Evolutionary conservation across 441 rosid genomes (phyloP).

Genomic region (Isatis lusitanica): DNA sequence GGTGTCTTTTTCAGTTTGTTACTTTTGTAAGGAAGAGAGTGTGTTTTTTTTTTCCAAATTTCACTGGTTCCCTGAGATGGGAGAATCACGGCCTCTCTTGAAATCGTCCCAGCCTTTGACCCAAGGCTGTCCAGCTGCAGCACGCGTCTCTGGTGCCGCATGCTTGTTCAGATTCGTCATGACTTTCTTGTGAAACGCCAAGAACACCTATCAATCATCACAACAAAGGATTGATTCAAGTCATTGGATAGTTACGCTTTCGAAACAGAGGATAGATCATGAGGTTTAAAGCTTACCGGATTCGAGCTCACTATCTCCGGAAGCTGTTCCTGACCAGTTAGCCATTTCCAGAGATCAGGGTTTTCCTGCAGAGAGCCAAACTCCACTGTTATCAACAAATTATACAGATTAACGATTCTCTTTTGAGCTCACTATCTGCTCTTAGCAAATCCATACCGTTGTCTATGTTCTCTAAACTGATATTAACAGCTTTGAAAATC

Average conservation of each 20-base stretch:
- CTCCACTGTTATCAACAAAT: background rate
- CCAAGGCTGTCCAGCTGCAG: slow-evolving; percentile 40
- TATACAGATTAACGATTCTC: background rate
- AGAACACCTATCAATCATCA: slow-evolving; percentile 55
- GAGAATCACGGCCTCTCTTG: slow-evolving; percentile 41
- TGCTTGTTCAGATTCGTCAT: slow-evolving; percentile 44
- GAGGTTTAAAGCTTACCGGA: slow-evolving; percentile 53
- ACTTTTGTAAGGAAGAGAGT: background rate
- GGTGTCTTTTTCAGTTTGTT: background rate
- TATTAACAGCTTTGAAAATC: background rate
- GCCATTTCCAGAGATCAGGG: slow-evolving; percentile 96
- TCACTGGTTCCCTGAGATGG: slow-evolving; percentile 39
- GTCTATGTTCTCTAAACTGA: background rate
- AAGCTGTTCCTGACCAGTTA: slow-evolving; percentile 83
- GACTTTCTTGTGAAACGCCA: slow-evolving; percentile 62
- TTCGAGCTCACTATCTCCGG: slow-evolving; percentile 65
- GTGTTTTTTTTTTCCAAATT: background rate
- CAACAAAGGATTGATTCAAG: background rate
- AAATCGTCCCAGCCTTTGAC: slow-evolving; percentile 45
- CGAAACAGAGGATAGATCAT: background rate
- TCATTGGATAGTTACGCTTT: background rate
- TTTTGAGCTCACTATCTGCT: background rate
- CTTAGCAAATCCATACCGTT: background rate
- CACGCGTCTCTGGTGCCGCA: slow-evolving; percentile 42
- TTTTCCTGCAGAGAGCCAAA: slow-evolving; percentile 60